A percentile compares a stretch with the other conserved stretches of the same genome.
Conservation (phyloP, 2,329 filamentous ascomycete species). For the Clonostachys byssicola region DNA sequence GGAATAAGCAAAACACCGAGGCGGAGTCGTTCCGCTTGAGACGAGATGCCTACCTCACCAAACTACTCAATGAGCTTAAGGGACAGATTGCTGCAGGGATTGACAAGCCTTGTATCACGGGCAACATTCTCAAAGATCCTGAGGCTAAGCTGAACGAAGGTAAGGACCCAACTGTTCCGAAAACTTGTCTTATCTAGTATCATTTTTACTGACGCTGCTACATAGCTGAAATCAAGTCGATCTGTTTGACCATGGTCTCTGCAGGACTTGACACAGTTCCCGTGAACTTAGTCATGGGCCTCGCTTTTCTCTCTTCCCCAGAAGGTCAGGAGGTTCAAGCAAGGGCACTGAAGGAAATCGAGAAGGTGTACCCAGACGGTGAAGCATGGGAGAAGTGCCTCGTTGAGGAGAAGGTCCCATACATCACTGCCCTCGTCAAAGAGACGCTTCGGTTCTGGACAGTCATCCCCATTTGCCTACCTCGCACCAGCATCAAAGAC, state of each 20-base stretch:
- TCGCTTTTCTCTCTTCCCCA: conserved; percentile 68
- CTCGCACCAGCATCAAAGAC: conserved; percentile 67
- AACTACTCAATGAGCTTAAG: conserved; percentile 57
- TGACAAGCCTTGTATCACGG: conserved; percentile 35
- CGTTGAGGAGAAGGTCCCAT: conserved; percentile 70
- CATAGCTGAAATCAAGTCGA: conserved; percentile 70
- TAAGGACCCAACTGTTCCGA: conserved; percentile 4
- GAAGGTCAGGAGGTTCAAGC: conserved; percentile 68
- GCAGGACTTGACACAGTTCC: conserved; percentile 80
- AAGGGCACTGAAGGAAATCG: conserved; percentile 66
- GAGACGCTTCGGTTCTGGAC: conserved; percentile 76
- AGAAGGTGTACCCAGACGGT: conserved; percentile 65
- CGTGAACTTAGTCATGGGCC: conserved; percentile 73
- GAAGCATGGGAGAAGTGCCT: conserved; percentile 75
- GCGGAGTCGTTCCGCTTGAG: conserved; percentile 64
- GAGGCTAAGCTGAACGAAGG: conserved; percentile 34
- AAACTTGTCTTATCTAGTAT: neutral
- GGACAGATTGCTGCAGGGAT: conserved; percentile 29
- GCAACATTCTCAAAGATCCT: conserved; percentile 50
- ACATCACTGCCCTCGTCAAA: conserved; percentile 74
- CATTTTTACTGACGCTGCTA: neutral
- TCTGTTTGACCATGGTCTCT: conserved; percentile 78
- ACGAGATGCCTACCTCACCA: conserved; percentile 62
- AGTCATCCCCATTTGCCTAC: conserved; percentile 75
- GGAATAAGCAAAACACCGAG: conserved; percentile 55